A percentile compares a stretch with the other conserved stretches of the same genome.
Evolutionary conservation across 352 stramenopile genomes (phyloP).

Genomic region (Aphanomyces cochlioides): DNA sequence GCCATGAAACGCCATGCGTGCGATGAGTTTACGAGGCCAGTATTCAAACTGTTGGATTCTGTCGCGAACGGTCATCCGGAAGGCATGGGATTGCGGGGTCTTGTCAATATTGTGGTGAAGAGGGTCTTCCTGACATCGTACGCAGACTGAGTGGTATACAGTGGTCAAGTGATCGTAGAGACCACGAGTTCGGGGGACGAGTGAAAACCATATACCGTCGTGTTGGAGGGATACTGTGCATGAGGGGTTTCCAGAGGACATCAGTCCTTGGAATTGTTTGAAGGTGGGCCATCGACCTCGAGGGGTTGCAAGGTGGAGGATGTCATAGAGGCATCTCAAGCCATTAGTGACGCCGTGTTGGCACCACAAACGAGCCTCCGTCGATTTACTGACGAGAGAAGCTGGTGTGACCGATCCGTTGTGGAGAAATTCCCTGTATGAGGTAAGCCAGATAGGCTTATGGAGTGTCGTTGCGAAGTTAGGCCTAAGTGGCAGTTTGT

Average conservation of each 20-base stretch:
- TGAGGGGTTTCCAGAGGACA: neutral
- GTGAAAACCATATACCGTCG: neutral
- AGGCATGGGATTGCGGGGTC: neutral
- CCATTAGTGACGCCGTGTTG: neutral
- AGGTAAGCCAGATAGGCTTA: conserved; percentile 14
- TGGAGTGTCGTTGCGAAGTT: neutral
- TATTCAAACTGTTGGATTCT: neutral
- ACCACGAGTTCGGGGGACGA: no score
- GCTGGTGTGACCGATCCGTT: neutral
- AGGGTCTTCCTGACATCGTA: no score
- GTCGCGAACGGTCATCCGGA: neutral
- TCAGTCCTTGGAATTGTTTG: neutral
- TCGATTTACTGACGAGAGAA: neutral
- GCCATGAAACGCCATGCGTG: neutral
- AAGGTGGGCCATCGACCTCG: neutral
- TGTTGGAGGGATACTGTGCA: neutral
- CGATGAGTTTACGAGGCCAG: neutral
- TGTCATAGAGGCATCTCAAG: neutral
- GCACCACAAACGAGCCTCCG: neutral
- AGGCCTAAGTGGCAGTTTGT: neutral
- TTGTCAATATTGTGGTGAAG: neutral
- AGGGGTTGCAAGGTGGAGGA: neutral
- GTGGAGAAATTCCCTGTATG: neutral
- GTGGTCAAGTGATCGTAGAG: neutral
- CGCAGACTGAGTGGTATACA: neutral